phyloP scores from a whole-genome alignment of 31 red algal species.

The Porphyra umbilicalis region DNA sequence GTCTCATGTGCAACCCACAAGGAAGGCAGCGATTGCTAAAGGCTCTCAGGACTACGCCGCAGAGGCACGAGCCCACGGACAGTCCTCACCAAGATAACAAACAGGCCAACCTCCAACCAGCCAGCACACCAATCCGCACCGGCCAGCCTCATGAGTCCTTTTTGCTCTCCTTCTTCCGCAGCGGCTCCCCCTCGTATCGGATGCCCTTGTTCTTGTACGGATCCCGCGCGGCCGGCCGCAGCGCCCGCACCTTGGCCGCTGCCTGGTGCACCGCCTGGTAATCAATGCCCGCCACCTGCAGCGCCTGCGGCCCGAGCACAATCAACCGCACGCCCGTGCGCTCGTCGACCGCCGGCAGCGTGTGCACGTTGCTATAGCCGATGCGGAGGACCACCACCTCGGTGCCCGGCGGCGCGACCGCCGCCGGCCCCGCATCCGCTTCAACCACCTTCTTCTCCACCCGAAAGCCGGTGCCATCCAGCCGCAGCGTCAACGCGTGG shows the following conservation, averaged over 20 bases:
- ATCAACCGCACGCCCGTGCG: conserved; percentile 32
- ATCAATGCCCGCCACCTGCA: conserved; percentile 67
- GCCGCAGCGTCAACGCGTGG: conserved; percentile 59
- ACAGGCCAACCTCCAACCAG: too few relatives aligned
- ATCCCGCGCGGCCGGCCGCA: conserved; percentile 34
- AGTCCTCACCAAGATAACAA: too few relatives aligned
- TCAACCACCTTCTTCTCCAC: conserved; percentile 23
- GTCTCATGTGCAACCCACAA: too few relatives aligned
- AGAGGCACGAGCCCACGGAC: too few relatives aligned
- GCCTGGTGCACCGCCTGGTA: conserved; percentile 37
- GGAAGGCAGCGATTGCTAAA: too few relatives aligned
- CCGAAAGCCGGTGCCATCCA: conserved; percentile 69
- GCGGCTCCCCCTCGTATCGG: conserved; percentile 46
- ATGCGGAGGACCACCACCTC: conserved; percentile 42
- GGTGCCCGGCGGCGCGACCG: neutral
- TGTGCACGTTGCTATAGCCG: conserved; percentile 46
- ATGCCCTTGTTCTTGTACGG: conserved; percentile 90
- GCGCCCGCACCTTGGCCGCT: conserved; percentile 53
- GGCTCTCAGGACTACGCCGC: too few relatives aligned
- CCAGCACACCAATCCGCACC: too few relatives aligned
- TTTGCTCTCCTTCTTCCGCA: conserved; percentile 52
- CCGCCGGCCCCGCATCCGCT: too few relatives aligned
- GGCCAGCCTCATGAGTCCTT: conserved; percentile 10
- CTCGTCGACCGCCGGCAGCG: conserved; percentile 31
- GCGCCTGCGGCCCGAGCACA: conserved; percentile 43